Base-by-base conservation (phyloP, 768 basidiomycete species). In the Termitomyces sp. region DNA sequence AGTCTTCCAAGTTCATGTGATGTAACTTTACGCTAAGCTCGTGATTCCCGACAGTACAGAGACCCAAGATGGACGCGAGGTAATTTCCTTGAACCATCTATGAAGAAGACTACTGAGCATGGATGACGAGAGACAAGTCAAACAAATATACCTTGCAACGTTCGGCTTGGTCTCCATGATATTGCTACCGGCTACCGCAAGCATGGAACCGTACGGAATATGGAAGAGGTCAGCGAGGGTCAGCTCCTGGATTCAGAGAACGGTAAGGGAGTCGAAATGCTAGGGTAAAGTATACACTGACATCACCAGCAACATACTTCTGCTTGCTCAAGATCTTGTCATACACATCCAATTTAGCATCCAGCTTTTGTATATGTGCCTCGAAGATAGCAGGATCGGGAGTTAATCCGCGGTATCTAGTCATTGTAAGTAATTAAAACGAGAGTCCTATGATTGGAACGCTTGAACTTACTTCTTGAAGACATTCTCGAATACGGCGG, bases 261-360 rank as follows among this genome's bases (percentile, higher is more conserved):
- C 17, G 14, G 9, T n/a, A 14, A 35, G 31, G 12, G 6, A 69
- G 73, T 54, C 49, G 78, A 80, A n/a, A 53, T 80, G 69, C 14
- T 14, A 25, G 81, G 82, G 19, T 75, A 76, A 17, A 83, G 65
- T 85, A 17, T 16, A 41, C 5, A 48, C 72, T 54, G 40, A 75
- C 82, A 63, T 86, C 73, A 0, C 84, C 84, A 16, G 77, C 82
- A 35, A 86, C 63, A 65, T 82, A 86, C 61, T 75, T 77, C 57
- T 81, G 77, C 66, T 82, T 85, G 25, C 74, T 66, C 29, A 89
- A 72, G 54, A 87, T 82, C 12, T 61, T 55, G 29, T 87, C 84
- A 66, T 86, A 87, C 1, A 67, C 82, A 31, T 78, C 75, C 21
- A 87, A 72, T 59, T 75, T 80, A 0, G 58, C 68, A 35, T 74